Conservation (phyloP, 495 filamentous ascomycete genomes). For the Annulohypoxylon stygium region DNA sequence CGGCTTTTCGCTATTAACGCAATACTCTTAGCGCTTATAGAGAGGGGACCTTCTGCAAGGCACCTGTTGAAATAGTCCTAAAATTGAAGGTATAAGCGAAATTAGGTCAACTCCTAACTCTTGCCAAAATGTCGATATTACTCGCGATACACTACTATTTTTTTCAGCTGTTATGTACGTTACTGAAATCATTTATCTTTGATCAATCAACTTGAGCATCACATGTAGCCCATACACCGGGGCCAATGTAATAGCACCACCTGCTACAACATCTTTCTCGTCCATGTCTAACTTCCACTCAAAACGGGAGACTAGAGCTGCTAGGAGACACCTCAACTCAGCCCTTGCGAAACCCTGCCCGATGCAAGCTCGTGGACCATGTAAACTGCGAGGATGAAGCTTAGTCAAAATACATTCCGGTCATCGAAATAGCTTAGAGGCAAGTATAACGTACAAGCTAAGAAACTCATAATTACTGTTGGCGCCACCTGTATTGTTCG, state of each 20-base stretch:
- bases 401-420: background rate
- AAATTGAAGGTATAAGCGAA: too few relatives aligned
- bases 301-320: constrained; percentile 35
- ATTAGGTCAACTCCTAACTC: too few relatives aligned
- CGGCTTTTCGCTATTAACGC: too few relatives aligned
- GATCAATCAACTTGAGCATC: constrained; percentile 25
- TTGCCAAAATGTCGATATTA: too few relatives aligned
- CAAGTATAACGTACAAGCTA: constrained; percentile 65
- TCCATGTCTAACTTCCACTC: constrained; percentile 44
- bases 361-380: constrained; percentile 84
- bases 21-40: too few relatives aligned
- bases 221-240: constrained; percentile 35
- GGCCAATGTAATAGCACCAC: constrained; percentile 40
- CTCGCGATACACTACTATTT: too few relatives aligned
- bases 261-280: constrained; percentile 38
- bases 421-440: background rate
- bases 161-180: too few relatives aligned
- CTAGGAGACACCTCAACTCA: constrained; percentile 43
- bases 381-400: constrained; percentile 53
- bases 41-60: too few relatives aligned
- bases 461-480: constrained; percentile 67
- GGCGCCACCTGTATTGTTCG: constrained; percentile 70
- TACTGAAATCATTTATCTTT: constrained; percentile 7
- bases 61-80: too few relatives aligned
- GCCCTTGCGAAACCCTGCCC: constrained; percentile 79